Base-by-base conservation (phyloP, 495 filamentous ascomycete genomes). In the Penicillium verhagenii region DNA sequence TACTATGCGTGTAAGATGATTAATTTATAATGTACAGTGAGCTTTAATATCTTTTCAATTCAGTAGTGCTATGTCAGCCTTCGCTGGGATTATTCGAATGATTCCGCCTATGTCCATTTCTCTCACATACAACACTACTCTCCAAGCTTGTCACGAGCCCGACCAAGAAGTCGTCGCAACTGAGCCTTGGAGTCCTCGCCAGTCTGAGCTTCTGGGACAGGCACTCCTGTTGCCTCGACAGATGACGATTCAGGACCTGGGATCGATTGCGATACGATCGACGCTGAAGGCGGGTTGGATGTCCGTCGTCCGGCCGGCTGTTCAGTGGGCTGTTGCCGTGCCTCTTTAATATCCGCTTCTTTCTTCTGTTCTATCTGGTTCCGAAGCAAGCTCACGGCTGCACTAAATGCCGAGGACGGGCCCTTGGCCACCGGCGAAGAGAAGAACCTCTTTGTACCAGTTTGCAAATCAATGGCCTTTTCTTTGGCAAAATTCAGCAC, bases 401-500 rank as follows among this genome's bases (percentile, higher is more conserved):
- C 54, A 4, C 59, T 52, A 23, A 68, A 59, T 0, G 57, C 50
- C 7, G 58, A 51, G 6, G 55, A 21, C 7, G 65, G 28, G 18
- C 53, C 53, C 10, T 47, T 51, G 3, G 14, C 24, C 6, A 52
- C 25, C 6, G 52, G 26, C 2, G 50, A 25, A 2, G 46, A 20
- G 26, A 56, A 37, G 3, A 28, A 13, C 10, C 25, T 59, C 16
- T 40, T 56, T 19, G 51, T 31, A 1, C 59, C 65, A 4, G 56
- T 58, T n/a, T 68, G 62, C 51, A 68, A 35, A 47, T 66, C 56
- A 16, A 68, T 26, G 2, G 58, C 60, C 35, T 74, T 63, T 24
- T 71, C 66, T 39, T 68, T 60, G 43, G 71, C 64, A 24, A 78
- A 55, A 42, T 64, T 66, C 69, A 71, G 62, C n/a, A 78, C 64